phyloP scores from a whole-genome alignment of 495 filamentous ascomycete species.

The Aspergillus homomorphus region DNA sequence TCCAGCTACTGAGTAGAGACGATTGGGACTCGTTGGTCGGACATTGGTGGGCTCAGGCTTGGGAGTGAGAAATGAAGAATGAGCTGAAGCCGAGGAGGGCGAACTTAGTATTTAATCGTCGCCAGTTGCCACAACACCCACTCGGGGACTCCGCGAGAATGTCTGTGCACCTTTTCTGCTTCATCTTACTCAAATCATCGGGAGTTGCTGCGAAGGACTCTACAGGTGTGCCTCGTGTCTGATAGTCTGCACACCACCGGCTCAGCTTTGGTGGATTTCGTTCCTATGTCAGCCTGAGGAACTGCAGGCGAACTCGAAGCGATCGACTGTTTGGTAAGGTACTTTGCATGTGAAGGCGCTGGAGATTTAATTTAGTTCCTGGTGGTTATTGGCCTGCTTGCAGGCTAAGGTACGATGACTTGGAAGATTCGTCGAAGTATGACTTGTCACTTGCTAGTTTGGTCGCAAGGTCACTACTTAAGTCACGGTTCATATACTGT shows the following conservation, averaged over 20 bases:
- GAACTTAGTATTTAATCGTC: conserved; percentile 3
- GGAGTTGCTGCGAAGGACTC: no score
- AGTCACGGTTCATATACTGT: background rate
- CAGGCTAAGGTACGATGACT: conserved; percentile 1
- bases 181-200: no score
- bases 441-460: conserved; percentile 1
- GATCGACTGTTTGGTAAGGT: background rate
- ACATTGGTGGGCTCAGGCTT: background rate
- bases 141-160: no score
- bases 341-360: background rate
- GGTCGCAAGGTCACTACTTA: background rate
- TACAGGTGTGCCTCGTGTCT: no score
- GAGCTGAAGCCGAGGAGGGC: conserved; percentile 4
- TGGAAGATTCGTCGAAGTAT: conserved; percentile 3
- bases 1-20: background rate
- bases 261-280: no score
- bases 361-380: background rate
- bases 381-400: background rate
- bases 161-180: no score
- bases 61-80: background rate
- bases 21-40: background rate
- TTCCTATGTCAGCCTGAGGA: no score
- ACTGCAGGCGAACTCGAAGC: background rate
- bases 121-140: background rate
- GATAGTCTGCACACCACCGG: no score